A percentile compares a stretch with the other conserved stretches of the same genome.
phyloP scores from a whole-genome alignment of 2,329 filamentous ascomycete genomes.

The Diaporthe sp. region DNA sequence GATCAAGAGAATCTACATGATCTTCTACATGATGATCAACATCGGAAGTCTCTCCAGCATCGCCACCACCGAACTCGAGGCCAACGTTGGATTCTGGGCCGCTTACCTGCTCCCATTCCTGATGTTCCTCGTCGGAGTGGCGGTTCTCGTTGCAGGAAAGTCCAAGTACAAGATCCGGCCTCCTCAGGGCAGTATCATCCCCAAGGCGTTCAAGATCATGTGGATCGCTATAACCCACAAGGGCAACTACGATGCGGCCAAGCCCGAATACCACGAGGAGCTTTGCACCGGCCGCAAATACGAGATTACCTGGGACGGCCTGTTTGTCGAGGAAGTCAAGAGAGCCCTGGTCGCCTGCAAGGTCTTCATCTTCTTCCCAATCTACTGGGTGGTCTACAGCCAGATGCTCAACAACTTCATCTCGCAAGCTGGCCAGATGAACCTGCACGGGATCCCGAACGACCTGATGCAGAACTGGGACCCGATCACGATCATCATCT shows the following conservation, averaged over 20 bases:
- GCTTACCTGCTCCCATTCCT: slow-evolving; percentile 68
- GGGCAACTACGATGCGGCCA: slow-evolving; percentile 73
- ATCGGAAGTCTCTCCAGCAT: slow-evolving; percentile 76
- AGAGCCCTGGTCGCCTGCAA: slow-evolving; percentile 75
- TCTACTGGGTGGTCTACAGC: slow-evolving; percentile 76
- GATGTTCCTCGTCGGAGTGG: slow-evolving; percentile 71
- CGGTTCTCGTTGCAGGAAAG: slow-evolving; percentile 58
- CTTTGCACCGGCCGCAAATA: slow-evolving; percentile 74
- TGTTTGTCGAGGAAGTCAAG: slow-evolving; percentile 79
- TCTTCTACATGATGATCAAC: slow-evolving; percentile 81
- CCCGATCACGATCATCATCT: slow-evolving; percentile 72
- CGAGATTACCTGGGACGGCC: slow-evolving; percentile 71
- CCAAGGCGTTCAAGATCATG: slow-evolving; percentile 73
- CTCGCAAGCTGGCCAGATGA: slow-evolving; percentile 68
- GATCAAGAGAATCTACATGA: slow-evolving; percentile 39
- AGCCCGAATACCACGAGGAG: slow-evolving; percentile 73
- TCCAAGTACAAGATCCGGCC: slow-evolving; percentile 63
- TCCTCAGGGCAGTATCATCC: slow-evolving; percentile 71
- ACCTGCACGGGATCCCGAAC: slow-evolving; percentile 74
- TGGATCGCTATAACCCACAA: slow-evolving; percentile 78
- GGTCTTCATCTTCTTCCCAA: slow-evolving; percentile 73
- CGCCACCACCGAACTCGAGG: slow-evolving; percentile 75
- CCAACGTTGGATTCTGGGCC: slow-evolving; percentile 74
- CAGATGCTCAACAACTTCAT: slow-evolving; percentile 70
- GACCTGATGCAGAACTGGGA: slow-evolving; percentile 77